Base-by-base conservation (phyloP, 495 filamentous ascomycete species). In the Clohesyomyces aquaticus region DNA sequence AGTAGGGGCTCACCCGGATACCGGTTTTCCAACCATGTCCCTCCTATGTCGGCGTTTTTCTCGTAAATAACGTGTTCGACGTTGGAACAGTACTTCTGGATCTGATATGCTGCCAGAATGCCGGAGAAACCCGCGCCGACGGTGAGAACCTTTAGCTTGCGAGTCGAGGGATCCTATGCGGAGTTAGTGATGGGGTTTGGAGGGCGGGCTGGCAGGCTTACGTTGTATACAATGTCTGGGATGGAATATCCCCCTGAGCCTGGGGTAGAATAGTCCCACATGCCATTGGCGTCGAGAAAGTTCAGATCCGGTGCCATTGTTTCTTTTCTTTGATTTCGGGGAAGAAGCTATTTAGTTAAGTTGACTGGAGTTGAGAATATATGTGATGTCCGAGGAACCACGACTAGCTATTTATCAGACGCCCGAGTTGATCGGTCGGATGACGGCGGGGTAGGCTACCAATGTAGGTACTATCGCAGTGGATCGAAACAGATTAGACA, bases 51-150 rank as follows among this genome's bases (percentile, higher is more conserved):
- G 3, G 25, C 55, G 50, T 76, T 76, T 59, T 72, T 75, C 68
- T 77, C 75, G 57, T 76, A 75, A 4, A 75, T 73, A 18, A 71
- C 71, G 61, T 73, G 72, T 42, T 76, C 73, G 21, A 77, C 66
- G 53, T 75, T 77, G 21, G 56, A 14, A 19, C 65, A 70, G 9
- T 70, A 45, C 54, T 76, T 76, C 66, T 76, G 74, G 28, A 76
- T 70, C 29, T 69, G 65, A 47, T 76, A 76, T 23, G 74, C 74
- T 54, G 71, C 66, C 43, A 76, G 62, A 18, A 76, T 76, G 19
- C 71, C 72, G n/a, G 67, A 69, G 26, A 75, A 68, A 41, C 74
- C 74, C 16, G 66, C 74, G 16, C 73, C 74, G 43, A 76, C 71
- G 18, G 70, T 74, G 10, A 76, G 41, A 26, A 76, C 68, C 27